phyloP scores from a whole-genome alignment of 1,284 basidiomycete genomes.

The Sanghuangporus sanghuang region DNA sequence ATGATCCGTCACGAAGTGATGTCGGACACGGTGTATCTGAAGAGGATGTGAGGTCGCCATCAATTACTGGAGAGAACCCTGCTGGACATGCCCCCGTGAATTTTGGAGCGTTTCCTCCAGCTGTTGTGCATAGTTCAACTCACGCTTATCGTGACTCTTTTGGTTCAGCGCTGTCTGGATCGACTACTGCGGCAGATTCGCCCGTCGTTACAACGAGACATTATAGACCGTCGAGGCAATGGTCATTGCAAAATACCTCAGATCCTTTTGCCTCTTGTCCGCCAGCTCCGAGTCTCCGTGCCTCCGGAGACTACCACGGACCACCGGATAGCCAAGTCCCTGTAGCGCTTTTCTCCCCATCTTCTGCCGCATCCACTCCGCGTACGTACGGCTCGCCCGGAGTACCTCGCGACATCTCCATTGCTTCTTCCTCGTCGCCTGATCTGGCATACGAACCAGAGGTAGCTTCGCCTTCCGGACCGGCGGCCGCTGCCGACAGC shows the following conservation, averaged over 20 bases:
- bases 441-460: slow-evolving; percentile 2
- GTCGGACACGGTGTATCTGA: neutral
- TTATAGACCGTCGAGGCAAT: slow-evolving; percentile 2
- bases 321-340: slow-evolving; percentile 6
- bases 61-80: slow-evolving; percentile 6
- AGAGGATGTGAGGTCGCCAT: neutral
- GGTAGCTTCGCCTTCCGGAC: neutral
- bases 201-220: neutral
- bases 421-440: slow-evolving; percentile 5
- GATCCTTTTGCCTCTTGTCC: slow-evolving; percentile 9
- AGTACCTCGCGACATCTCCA: slow-evolving; percentile 14
- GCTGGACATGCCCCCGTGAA: neutral
- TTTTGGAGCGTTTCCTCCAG: neutral
- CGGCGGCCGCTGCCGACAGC: neutral
- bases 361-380: slow-evolving; percentile 4
- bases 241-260: slow-evolving; percentile 1
- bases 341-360: slow-evolving; percentile 8
- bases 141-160: slow-evolving; percentile 7
- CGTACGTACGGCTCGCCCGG: slow-evolving; percentile 6
- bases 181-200: neutral
- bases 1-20: neutral
- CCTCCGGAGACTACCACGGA: neutral
- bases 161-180: neutral
- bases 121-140: slow-evolving; percentile 2
- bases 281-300: slow-evolving; percentile 4